Base-by-base conservation (phyloP, 768 basidiomycete genomes). In the Agrocybe pediades region DNA sequence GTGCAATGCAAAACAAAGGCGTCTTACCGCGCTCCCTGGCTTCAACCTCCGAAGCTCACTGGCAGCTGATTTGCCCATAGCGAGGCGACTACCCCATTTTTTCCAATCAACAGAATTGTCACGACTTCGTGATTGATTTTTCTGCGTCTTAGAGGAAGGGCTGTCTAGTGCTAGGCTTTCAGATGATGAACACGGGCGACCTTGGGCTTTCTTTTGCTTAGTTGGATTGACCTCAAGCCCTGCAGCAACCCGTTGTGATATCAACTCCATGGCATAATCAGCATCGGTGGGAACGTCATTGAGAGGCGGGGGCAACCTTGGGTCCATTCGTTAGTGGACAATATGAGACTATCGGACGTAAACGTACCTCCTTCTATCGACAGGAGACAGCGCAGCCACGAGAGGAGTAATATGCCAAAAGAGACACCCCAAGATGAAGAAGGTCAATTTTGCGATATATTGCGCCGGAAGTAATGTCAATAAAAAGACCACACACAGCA, bases 181-280 rank as follows among this genome's bases (percentile, higher is more conserved):
- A 51, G 61, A 42, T 46, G 61, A 30, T 3, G 57, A 36, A 53
- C 54, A 41, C 25, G 47, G 40, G 26, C 54, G 40, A 52, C 62
- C 55, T 33, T 43, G 52, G 43, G 61, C 43, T 26, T 54, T 61
- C 21, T 33, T 33, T 11, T 53, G 25, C 42, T 55, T 67, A 29
- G 68, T 58, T 4, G 78, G 72, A 19, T 64, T 70, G 29, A 86
- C 63, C 21, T 76, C 73, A 45, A 85, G 70, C 6, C 86, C 86
- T 17, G 75, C 68, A 27, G 80, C 76, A 3, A 87, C 74, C 7
- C 87, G 80, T 51, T 77, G 74, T 3, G 85, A 78, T 16, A 88
- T 87, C 9, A 88, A 64, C 30, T 85, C 77, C 82, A 88, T 87
- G 2, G 87, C 86, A 60, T 85, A 84, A 44, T 88, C 85, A 3